Percentiles rank a stretch among this genome's conserved stretches.
Conservation (phyloP, 495 filamentous ascomycete genomes). For the Podospora pseudoanserina region DNA sequence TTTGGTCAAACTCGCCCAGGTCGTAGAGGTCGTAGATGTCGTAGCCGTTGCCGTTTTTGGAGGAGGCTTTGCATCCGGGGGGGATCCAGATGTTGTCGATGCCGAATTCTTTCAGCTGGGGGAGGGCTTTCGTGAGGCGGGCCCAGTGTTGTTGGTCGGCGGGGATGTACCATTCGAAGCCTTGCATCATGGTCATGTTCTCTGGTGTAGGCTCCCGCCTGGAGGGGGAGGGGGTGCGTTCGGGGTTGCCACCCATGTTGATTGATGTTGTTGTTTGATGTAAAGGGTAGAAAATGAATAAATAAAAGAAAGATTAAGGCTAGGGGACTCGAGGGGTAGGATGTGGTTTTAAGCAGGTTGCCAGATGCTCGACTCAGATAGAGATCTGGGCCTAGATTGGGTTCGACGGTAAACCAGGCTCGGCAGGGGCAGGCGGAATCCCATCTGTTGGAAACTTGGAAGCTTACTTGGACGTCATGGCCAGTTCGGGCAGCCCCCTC, state of each 20-base stretch:
- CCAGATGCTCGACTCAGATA: background rate
- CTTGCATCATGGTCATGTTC: conserved; percentile 66
- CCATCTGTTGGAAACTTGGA: background rate
- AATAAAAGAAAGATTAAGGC: background rate
- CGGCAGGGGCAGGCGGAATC: background rate
- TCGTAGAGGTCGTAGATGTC: conserved; percentile 77
- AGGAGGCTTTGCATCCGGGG: conserved; percentile 67
- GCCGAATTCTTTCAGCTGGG: conserved; percentile 56
- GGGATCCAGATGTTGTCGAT: conserved; percentile 69
- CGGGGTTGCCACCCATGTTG: conserved; percentile 15
- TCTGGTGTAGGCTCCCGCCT: conserved; percentile 23
- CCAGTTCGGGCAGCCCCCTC: background rate
- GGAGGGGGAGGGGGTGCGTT: background rate
- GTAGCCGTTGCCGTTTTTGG: conserved; percentile 64
- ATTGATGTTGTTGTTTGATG: background rate
- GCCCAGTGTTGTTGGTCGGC: conserved; percentile 62
- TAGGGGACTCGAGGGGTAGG: background rate
- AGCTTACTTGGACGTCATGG: background rate
- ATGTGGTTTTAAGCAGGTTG: background rate
- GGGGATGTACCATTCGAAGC: conserved; percentile 73
- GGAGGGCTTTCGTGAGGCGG: conserved; percentile 53
- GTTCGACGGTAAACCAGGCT: background rate
- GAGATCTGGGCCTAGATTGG: background rate
- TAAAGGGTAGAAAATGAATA: background rate
- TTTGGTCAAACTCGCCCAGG: conserved; percentile 73